Evolutionary conservation across 2,329 filamentous ascomycete genomes (phyloP).

Genomic region (Verticillium nubilum): DNA sequence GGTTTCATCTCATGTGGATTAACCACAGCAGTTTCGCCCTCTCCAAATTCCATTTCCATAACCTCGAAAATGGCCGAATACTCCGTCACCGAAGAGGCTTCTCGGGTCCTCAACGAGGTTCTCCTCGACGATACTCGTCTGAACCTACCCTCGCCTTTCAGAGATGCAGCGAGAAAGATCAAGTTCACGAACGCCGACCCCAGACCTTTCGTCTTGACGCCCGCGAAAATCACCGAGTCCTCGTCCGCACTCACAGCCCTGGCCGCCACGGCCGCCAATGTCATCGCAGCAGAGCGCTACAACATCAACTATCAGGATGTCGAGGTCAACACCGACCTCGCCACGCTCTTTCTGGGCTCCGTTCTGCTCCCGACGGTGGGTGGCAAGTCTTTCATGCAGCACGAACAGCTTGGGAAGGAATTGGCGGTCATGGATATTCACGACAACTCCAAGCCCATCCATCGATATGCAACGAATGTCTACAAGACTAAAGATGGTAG

Average conservation of each 20-base stretch:
- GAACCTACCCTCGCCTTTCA: not conserved
- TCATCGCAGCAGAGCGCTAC: slow-evolving; percentile 5
- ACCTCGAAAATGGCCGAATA: not conserved
- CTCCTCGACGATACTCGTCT: slow-evolving; percentile 1
- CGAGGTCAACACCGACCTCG: slow-evolving; percentile 9
- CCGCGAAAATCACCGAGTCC: slow-evolving; percentile 37
- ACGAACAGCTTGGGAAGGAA: slow-evolving; percentile 17
- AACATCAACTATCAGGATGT: slow-evolving; percentile 5
- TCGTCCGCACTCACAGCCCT: slow-evolving; percentile 29
- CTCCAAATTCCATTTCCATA: too few species aligned
- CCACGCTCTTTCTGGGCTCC: slow-evolving; percentile 14
- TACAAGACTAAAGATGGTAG: slow-evolving; percentile 26
- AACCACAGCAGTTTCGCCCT: too few species aligned
- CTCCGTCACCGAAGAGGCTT: not conserved
- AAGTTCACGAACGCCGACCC: not conserved
- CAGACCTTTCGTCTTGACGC: slow-evolving; percentile 18
- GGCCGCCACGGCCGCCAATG: slow-evolving; percentile 14
- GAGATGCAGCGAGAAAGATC: slow-evolving; percentile 1
- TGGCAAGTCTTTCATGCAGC: slow-evolving; percentile 11
- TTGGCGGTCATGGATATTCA: slow-evolving; percentile 8
- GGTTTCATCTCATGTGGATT: too few species aligned
- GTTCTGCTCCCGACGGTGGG: slow-evolving; percentile 11
- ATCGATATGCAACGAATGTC: slow-evolving; percentile 24
- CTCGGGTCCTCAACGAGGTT: slow-evolving; percentile 1
- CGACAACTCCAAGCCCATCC: slow-evolving; percentile 17